Evolutionary conservation across 495 filamentous ascomycete genomes (phyloP).

Genomic region (Aspergillus mulundensis): DNA sequence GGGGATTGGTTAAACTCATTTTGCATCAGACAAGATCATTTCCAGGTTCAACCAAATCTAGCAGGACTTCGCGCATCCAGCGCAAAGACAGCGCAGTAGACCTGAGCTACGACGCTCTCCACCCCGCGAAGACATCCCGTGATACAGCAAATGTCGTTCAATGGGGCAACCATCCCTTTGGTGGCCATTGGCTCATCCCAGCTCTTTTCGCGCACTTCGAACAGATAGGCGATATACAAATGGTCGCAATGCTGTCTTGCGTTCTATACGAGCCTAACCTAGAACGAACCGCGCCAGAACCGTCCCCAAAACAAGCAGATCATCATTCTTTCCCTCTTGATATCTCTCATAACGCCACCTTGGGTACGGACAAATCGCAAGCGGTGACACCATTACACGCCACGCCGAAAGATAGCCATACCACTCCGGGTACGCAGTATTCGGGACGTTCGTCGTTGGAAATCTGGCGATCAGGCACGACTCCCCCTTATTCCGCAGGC

Average conservation of each 20-base stretch:
- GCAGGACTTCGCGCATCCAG: constrained; percentile 34
- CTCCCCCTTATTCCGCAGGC: constrained; percentile 54
- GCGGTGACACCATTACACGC: constrained; percentile 39
- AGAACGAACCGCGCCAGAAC: constrained; percentile 16
- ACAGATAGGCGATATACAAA: constrained; percentile 75
- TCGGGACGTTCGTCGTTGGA: constrained; percentile 46
- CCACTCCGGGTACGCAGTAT: constrained; percentile 53
- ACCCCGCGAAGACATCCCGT: constrained; percentile 8
- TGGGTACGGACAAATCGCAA: constrained; percentile 30
- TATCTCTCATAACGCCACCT: constrained; percentile 24
- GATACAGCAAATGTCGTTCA: constrained; percentile 53
- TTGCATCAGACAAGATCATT: constrained; percentile 65
- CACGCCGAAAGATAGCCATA: constrained; percentile 57
- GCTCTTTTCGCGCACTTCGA: constrained; percentile 72
- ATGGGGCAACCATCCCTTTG: constrained; percentile 84
- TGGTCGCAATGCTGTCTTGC: constrained; percentile 93
- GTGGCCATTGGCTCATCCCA: constrained; percentile 64
- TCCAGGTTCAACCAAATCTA: constrained; percentile 52
- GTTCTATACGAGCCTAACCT: constrained; percentile 66
- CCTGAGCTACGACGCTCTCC: constrained; percentile 26
- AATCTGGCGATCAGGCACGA: constrained; percentile 40
- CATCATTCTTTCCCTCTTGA: constrained; percentile 33
- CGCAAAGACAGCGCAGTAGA: constrained; percentile 34
- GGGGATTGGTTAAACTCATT: constrained; percentile 75
- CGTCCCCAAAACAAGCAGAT: constrained; percentile 16